These are phyloP conservation scores for Globisporangium nunn DNA, from an alignment of 352 stramenopile species.

Conservation along the genomic window DNA sequence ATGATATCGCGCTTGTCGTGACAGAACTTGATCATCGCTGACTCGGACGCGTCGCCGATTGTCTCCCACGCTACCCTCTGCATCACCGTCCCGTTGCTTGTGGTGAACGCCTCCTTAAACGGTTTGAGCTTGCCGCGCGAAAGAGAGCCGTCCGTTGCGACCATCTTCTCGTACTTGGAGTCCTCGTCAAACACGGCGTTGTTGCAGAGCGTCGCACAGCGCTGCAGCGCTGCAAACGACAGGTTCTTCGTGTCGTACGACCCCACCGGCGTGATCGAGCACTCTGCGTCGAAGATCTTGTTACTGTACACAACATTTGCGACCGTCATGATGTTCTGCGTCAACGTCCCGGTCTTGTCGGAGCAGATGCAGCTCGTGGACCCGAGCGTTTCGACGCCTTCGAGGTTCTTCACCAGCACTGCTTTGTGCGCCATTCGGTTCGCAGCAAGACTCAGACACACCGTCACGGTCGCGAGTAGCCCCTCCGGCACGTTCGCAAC, in stretches of 20 bases:
- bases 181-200: constrained; percentile 74
- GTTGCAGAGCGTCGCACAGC: constrained; percentile 72
- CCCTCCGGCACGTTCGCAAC: constrained; percentile 75
- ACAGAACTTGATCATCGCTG: constrained; percentile 84
- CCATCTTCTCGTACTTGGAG: constrained; percentile 69
- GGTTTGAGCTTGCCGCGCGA: constrained; percentile 38
- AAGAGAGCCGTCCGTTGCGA: constrained; percentile 33
- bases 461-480: constrained; percentile 74
- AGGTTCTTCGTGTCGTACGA: constrained; percentile 31
- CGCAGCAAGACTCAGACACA: constrained; percentile 72
- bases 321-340: constrained; percentile 87
- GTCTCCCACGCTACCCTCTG: constrained; percentile 54
- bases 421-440: constrained; percentile 62
- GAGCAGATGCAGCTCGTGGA: constrained; percentile 86
- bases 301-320: constrained; percentile 71
- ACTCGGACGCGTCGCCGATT: constrained; percentile 75
- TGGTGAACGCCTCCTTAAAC: constrained; percentile 51
- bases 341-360: constrained; percentile 89
- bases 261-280: constrained; percentile 47
- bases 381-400: constrained; percentile 79
- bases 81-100: constrained; percentile 28
- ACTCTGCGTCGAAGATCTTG: constrained; percentile 71
- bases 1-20: constrained; percentile 68
- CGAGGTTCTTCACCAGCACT: constrained; percentile 82
- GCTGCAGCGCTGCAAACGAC: constrained; percentile 43